Base-by-base conservation (phyloP, 2,329 filamentous ascomycete species). In the Verticillium zaregamsianum region DNA sequence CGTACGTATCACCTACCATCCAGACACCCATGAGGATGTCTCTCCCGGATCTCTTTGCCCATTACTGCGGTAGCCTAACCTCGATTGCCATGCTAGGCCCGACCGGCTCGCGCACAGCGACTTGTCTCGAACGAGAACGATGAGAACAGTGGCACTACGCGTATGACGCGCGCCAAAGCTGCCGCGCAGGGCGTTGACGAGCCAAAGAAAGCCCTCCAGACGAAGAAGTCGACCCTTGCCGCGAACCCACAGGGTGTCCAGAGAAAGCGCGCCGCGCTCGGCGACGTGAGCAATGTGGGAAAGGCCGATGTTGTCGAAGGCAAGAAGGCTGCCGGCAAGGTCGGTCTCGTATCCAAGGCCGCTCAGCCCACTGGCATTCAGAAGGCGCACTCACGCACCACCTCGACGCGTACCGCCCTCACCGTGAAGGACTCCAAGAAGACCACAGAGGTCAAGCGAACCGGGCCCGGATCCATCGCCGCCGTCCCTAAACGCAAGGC, bases 281-380 rank as follows among this genome's bases (percentile, higher is more conserved):
- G 91, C 62, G 95, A 99, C 80, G 90, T 97, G 69, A 98, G 93
- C 85, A 99, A 99, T 79, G 90, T 96, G 66, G 87, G 87, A 70
- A 98, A 97, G 76, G 84, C 84, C 57, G 90, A 91, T 60, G 82
- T 77, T 6, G 80, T 82, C 65, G 90, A 91, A 61, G 86, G 83
- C 68, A 96, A 96, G 83, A 97, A 96, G 82, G 78, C 81, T 55
- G 77, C 77, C 49, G 82, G 80, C 72, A 90, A 93, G 78, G 79
- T 79, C 62, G 88, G 88, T 61, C 80, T 93, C 32, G 85, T 92
- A 49, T 92, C 92, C 57, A 97, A 97, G 79, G 86, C 89, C 62
- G 86, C 89, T 59, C 90, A 93, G 72, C 87, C 91, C 62, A 90
- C 88, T n/a, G 91, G 92, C 63, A 82, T 97, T 61, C 87, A 92